phyloP scores from a whole-genome alignment of 805 yeast genomes.

The Metschnikowia similis region DNA sequence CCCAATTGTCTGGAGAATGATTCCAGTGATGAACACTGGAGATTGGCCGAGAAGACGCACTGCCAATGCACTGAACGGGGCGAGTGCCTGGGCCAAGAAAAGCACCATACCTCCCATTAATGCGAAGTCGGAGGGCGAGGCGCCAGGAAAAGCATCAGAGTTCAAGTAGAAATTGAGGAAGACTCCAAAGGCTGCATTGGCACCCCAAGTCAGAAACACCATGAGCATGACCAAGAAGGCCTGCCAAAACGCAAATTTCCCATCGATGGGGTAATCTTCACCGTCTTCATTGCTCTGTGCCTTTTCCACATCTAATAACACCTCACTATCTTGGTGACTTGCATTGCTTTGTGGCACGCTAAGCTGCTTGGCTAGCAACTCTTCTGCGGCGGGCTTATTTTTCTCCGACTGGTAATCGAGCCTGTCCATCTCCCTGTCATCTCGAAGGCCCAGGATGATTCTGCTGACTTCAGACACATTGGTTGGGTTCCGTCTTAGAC shows the following conservation, averaged over 20 bases:
- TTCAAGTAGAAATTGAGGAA: conserved; percentile 50
- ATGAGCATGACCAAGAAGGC: conserved; percentile 30
- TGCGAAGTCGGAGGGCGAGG: conserved; percentile 56
- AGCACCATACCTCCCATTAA: conserved; percentile 66
- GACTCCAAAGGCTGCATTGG: conserved; percentile 56
- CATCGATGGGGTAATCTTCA: conserved; percentile 16
- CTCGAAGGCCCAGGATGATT: conserved; percentile 15
- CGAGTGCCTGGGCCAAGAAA: conserved; percentile 51
- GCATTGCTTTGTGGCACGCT: neutral
- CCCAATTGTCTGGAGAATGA: conserved; percentile 48
- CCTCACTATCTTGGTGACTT: neutral
- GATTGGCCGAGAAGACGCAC: conserved; percentile 50
- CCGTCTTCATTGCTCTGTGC: neutral
- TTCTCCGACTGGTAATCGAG: conserved; percentile 11
- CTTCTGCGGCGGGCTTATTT: conserved; percentile 12
- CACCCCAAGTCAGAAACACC: conserved; percentile 52
- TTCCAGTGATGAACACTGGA: conserved; percentile 46
- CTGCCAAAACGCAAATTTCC: conserved; percentile 18
- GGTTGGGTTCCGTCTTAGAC: conserved; percentile 10
- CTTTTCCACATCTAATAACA: neutral
- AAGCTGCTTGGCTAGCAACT: conserved; percentile 9
- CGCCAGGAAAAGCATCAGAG: conserved; percentile 45
- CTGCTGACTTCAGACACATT: conserved; percentile 13
- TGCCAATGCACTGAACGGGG: conserved; percentile 45
- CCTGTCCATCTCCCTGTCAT: conserved; percentile 16